phyloP scores from a whole-genome alignment of 768 basidiomycete species.

The Botryobasidium botryosum region DNA sequence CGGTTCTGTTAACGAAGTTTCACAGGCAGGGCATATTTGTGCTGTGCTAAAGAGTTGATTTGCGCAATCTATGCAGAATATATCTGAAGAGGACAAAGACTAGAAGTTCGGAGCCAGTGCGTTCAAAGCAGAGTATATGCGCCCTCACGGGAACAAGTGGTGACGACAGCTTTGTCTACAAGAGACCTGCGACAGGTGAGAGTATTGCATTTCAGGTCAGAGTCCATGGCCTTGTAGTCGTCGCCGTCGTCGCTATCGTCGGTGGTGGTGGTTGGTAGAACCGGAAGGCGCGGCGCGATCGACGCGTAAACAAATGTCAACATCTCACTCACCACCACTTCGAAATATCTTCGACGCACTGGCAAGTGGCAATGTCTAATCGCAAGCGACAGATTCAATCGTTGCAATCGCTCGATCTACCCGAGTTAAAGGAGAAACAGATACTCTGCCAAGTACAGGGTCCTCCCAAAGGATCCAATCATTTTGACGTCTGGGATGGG shows the following conservation, averaged over 20 bases:
- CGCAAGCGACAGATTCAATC: neutral
- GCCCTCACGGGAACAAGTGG: constrained; percentile 45
- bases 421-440: no score
- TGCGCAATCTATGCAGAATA: constrained; percentile 47
- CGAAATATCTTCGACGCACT: neutral
- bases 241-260: no score
- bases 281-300: neutral
- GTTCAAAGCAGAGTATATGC: constrained; percentile 67
- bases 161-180: constrained; percentile 65
- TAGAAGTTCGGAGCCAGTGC: neutral
- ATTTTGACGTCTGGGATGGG: no score
- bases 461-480: no score
- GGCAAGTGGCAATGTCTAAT: neutral
- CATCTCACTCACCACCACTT: neutral
- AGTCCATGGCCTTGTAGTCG: no score
- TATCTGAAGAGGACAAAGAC: neutral
- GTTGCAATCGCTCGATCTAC: neutral
- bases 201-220: constrained; percentile 14
- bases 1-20: constrained; percentile 67
- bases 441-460: no score
- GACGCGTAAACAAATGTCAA: neutral
- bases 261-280: no score
- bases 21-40: constrained; percentile 72
- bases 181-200: constrained; percentile 45
- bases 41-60: constrained; percentile 66